Evolutionary conservation across 1,284 basidiomycete species (phyloP).

Genomic region (Malassezia yamatoensis): DNA sequence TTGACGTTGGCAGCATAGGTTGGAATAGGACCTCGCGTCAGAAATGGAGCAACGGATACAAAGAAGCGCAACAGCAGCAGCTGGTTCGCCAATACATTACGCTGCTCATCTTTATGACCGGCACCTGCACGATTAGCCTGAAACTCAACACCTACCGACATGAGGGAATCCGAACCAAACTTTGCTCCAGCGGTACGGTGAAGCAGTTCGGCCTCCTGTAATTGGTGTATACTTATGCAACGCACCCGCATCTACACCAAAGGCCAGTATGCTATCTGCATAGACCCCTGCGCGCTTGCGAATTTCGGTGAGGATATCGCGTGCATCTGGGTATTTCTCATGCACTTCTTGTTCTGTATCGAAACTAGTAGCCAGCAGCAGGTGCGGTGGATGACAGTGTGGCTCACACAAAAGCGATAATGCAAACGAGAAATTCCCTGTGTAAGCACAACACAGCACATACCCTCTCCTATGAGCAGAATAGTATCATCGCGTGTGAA

Average conservation of each 20-base stretch:
- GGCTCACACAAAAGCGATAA: slow-evolving; percentile 57
- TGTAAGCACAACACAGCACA: neutral
- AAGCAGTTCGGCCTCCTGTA: slow-evolving; percentile 21
- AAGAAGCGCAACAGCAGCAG: slow-evolving; percentile 75
- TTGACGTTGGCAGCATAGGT: slow-evolving; percentile 21
- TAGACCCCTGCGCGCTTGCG: slow-evolving; percentile 38
- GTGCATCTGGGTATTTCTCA: slow-evolving; percentile 73
- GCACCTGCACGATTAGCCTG: slow-evolving; percentile 55
- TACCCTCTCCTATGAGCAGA: slow-evolving; percentile 76
- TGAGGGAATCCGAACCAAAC: slow-evolving; percentile 96
- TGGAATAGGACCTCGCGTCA: slow-evolving; percentile 50
- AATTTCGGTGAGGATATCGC: slow-evolving; percentile 54
- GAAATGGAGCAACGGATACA: slow-evolving; percentile 59
- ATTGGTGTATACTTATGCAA: slow-evolving; percentile 56
- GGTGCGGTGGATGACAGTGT: slow-evolving; percentile 54
- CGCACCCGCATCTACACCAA: slow-evolving; percentile 72
- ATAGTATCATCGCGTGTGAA: slow-evolving; percentile 67
- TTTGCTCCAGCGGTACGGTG: slow-evolving; percentile 57
- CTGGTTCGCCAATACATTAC: slow-evolving; percentile 87
- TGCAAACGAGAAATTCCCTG: slow-evolving; percentile 76
- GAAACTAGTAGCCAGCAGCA: slow-evolving; percentile 75
- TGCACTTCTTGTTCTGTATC: slow-evolving; percentile 69
- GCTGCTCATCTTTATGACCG: slow-evolving; percentile 84
- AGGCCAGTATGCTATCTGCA: slow-evolving; percentile 62
- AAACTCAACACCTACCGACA: slow-evolving; percentile 49